phyloP scores from a whole-genome alignment of 345 rosid genomes.

The Citrus medica region DNA sequence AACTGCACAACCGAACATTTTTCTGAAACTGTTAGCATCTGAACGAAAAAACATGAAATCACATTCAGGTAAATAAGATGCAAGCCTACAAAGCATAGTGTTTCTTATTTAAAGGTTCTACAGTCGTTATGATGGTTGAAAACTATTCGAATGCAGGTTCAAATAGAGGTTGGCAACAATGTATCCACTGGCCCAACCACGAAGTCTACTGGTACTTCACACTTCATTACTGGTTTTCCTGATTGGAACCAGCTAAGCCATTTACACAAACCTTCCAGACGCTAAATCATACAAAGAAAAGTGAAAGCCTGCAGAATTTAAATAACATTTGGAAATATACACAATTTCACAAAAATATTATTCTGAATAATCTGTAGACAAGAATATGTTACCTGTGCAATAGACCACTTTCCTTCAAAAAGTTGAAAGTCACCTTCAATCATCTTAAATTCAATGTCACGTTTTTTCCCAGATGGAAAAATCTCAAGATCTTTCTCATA shows the following conservation, averaged over 20 bases:
- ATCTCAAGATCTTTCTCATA: constrained; percentile 76
- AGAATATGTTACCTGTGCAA: constrained; percentile 63
- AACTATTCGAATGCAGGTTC: neutral
- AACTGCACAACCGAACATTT: constrained; percentile 35
- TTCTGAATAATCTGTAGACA: neutral
- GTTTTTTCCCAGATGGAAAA: constrained; percentile 47
- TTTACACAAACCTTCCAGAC: neutral
- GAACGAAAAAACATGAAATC: neutral
- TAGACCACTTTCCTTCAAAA: constrained; percentile 90
- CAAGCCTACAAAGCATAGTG: neutral
- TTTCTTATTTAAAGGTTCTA: neutral
- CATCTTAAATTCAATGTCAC: constrained; percentile 91
- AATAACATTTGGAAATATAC: neutral
- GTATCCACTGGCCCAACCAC: neutral
- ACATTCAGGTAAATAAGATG: neutral
- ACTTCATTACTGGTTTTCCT: neutral
- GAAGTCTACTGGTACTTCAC: neutral
- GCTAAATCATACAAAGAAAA: neutral
- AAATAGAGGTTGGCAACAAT: neutral
- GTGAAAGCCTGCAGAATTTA: neutral
- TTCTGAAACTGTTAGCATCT: neutral
- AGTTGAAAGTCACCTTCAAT: constrained; percentile 85
- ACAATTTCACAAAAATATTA: neutral
- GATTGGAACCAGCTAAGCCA: neutral
- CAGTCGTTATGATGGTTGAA: neutral